Evolutionary conservation across 2,329 filamentous ascomycete genomes (phyloP).

Genomic region (Ambrosiella beaveri): DNA sequence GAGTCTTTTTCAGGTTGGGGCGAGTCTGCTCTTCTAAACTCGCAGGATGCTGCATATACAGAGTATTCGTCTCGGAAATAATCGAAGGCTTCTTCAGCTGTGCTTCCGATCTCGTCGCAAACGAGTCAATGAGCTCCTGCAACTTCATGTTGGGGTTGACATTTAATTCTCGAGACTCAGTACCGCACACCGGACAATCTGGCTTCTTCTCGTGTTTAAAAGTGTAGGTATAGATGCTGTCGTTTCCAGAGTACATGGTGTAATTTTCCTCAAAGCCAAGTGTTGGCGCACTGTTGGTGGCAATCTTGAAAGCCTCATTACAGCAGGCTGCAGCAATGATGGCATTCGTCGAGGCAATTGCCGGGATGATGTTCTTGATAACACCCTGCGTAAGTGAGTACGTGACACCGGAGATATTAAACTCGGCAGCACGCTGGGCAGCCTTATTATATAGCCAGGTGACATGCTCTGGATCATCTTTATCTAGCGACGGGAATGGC

Average conservation of each 20-base stretch:
- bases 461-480: slow-evolving; percentile 91
- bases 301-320: slow-evolving; percentile 92
- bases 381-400: slow-evolving; percentile 94
- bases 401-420: slow-evolving; percentile 80
- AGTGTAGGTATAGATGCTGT: slow-evolving; percentile 90
- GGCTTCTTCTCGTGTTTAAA: slow-evolving; percentile 88
- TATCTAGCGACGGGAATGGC: slow-evolving; percentile 73
- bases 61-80: slow-evolving; percentile 57
- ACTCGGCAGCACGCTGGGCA: slow-evolving; percentile 63
- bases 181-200: slow-evolving; percentile 89
- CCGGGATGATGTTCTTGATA: slow-evolving; percentile 98
- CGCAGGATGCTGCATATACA: slow-evolving; percentile 77
- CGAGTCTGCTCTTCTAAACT: slow-evolving; percentile 71
- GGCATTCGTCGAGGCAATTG: slow-evolving; percentile 93
- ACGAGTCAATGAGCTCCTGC: slow-evolving; percentile 66
- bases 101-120: slow-evolving; percentile 69
- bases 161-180: slow-evolving; percentile 55
- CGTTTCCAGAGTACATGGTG: slow-evolving; percentile 98
- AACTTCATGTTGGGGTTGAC: slow-evolving; percentile 58
- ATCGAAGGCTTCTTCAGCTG: slow-evolving; percentile 91
- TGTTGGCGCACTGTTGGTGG: slow-evolving; percentile 62
- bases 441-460: slow-evolving; percentile 91
- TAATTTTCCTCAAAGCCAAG: slow-evolving; percentile 73
- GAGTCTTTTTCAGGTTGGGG: slow-evolving; percentile 61
- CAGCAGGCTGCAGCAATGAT: slow-evolving; percentile 92